phyloP scores from a whole-genome alignment of 2,329 filamentous ascomycete species.

The Raffaelea ambrosiae region DNA sequence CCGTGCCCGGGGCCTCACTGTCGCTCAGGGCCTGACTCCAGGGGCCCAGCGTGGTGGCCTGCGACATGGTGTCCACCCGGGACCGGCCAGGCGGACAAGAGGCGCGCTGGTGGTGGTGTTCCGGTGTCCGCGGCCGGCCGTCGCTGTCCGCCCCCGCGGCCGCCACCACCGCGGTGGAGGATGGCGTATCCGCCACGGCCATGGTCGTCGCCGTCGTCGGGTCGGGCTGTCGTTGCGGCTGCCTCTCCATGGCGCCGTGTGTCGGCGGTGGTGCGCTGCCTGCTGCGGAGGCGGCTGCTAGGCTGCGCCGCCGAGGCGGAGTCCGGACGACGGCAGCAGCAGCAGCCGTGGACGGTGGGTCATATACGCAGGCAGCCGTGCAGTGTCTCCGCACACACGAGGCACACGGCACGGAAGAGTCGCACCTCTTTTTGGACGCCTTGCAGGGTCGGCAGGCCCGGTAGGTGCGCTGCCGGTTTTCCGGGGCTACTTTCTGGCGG shows the following conservation, averaged over 20 bases:
- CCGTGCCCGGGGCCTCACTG: background rate
- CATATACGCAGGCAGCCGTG: background rate
- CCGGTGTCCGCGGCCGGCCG: too few relatives aligned
- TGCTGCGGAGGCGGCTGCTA: background rate
- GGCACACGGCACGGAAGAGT: slow-evolving; percentile 1
- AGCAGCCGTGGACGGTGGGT: background rate
- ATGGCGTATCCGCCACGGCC: too few relatives aligned
- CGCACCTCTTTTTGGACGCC: slow-evolving; percentile 8
- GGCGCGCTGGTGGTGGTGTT: too few relatives aligned
- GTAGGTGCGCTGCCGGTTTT: slow-evolving; percentile 3
- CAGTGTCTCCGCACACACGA: background rate
- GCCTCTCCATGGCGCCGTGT: background rate
- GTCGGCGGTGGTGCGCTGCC: background rate
- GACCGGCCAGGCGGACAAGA: too few relatives aligned
- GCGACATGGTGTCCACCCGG: background rate
- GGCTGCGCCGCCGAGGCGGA: background rate
- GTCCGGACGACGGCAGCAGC: too few relatives aligned
- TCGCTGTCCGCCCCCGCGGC: too few relatives aligned
- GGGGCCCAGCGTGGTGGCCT: background rate
- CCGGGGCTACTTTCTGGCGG: background rate
- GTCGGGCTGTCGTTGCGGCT: background rate
- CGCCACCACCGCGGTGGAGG: too few relatives aligned
- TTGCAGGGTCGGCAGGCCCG: slow-evolving; percentile 7
- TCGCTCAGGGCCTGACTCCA: background rate
- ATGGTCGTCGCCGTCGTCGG: background rate